A percentile compares a stretch with the other conserved stretches of the same genome.
Evolutionary conservation across 1,284 basidiomycete genomes (phyloP).

Genomic region (Pterulicium gracile): DNA sequence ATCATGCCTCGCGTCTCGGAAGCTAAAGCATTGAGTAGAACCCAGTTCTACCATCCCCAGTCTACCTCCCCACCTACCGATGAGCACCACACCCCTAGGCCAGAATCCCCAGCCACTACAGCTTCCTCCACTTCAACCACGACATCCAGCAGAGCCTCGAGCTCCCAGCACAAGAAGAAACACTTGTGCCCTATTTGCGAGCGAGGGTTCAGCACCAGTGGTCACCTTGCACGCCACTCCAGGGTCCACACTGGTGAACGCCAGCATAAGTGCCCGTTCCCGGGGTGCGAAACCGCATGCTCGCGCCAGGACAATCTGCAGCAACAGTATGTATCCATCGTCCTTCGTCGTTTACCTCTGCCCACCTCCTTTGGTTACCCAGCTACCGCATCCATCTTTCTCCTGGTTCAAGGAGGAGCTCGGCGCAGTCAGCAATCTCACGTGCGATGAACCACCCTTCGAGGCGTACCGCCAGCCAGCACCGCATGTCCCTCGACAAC

Average conservation of each 20-base stretch:
- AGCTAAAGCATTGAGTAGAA: not conserved
- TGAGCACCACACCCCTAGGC: constrained; percentile 4
- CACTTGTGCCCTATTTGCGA: constrained; percentile 59
- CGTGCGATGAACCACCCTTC: constrained; percentile 25
- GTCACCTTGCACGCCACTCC: constrained; percentile 74
- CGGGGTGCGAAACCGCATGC: constrained; percentile 72
- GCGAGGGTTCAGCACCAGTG: constrained; percentile 71
- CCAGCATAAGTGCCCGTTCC: constrained; percentile 75
- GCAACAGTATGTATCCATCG: constrained; percentile 54
- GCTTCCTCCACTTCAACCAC: constrained; percentile 18
- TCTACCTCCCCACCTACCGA: constrained; percentile 15
- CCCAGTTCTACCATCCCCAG: constrained; percentile 20
- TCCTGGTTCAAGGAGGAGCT: constrained; percentile 55
- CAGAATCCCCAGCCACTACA: constrained; percentile 14
- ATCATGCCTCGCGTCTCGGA: constrained; percentile 1
- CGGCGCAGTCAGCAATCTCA: constrained; percentile 40
- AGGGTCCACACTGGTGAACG: constrained; percentile 76
- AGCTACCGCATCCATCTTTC: constrained; percentile 68
- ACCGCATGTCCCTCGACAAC: constrained; percentile 14
- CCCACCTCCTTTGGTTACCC: constrained; percentile 9
- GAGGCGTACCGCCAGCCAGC: constrained; percentile 14
- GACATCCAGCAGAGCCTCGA: constrained; percentile 6
- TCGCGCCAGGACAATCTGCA: constrained; percentile 75
- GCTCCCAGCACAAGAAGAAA: constrained; percentile 33
- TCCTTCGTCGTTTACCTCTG: constrained; percentile 8